A percentile compares a stretch with the other conserved stretches of the same genome.
phyloP scores from a whole-genome alignment of 2,329 filamentous ascomycete genomes.

The Alternaria sp. region DNA sequence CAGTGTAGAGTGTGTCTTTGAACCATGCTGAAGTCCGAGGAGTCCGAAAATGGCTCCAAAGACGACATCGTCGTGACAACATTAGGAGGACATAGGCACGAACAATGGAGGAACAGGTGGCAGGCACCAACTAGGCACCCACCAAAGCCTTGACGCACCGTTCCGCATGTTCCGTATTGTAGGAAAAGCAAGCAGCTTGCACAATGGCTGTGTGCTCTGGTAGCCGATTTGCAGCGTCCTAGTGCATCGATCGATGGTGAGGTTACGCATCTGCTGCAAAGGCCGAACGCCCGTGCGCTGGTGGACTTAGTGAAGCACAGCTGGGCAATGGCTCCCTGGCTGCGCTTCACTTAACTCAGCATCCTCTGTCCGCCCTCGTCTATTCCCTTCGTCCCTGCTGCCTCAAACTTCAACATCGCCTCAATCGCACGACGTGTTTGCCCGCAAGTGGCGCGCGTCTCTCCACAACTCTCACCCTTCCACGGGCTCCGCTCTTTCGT shows the following conservation, averaged over 20 bases:
- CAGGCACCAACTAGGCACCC: background rate
- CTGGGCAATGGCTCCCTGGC: conserved; percentile 26
- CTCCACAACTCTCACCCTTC: conserved; percentile 11
- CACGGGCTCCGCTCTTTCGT: conserved; percentile 31
- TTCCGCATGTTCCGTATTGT: background rate
- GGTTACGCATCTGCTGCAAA: conserved; percentile 27
- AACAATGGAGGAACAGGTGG: conserved; percentile 9
- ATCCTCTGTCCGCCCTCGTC: conserved; percentile 36
- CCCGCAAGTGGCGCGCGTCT: conserved; percentile 23
- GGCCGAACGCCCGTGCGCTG: conserved; percentile 29
- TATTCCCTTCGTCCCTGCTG: conserved; percentile 17
- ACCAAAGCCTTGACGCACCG: background rate
- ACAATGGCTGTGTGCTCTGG: background rate
- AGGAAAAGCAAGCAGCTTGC: background rate
- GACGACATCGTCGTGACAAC: background rate
- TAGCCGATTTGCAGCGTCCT: background rate
- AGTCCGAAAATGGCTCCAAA: background rate
- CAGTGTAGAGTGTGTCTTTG: background rate
- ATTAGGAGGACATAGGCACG: conserved; percentile 18
- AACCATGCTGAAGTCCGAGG: background rate
- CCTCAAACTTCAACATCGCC: conserved; percentile 26
- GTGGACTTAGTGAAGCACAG: conserved; percentile 27
- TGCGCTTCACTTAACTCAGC: conserved; percentile 38
- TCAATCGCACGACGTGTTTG: conserved; percentile 20
- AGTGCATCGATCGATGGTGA: background rate